A percentile compares a stretch with the other conserved stretches of the same genome.
Conservation (phyloP, 2,329 filamentous ascomycete species). For the Cercospora sp. region DNA sequence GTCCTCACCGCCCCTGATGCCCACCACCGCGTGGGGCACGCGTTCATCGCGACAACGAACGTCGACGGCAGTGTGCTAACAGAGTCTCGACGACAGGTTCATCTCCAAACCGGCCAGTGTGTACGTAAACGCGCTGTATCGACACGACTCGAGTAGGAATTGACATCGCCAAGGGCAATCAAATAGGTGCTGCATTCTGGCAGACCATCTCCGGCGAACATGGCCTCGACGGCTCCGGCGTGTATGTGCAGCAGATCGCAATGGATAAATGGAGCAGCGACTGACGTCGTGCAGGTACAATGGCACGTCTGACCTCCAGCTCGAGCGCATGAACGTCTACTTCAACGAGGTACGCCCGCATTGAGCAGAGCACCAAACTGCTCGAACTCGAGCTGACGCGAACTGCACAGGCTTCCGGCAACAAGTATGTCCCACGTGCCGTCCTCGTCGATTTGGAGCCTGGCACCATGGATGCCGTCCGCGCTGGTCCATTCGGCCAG, state of each 20-base stretch:
- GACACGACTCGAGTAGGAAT: constrained; percentile 28
- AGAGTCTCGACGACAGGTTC: constrained; percentile 68
- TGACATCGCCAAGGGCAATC: constrained; percentile 75
- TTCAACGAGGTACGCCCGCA: constrained; percentile 75
- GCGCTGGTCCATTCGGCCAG: constrained; percentile 95
- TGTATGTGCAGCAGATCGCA: constrained; percentile 63
- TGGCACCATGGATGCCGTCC: constrained; percentile 99
- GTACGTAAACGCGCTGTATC: constrained; percentile 59
- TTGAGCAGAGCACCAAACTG: neutral
- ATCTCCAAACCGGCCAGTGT: constrained; percentile 99
- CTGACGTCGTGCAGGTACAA: constrained; percentile 70
- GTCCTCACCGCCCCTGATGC: constrained; percentile 42
- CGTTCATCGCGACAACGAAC: constrained; percentile 43
- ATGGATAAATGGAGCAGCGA: constrained; percentile 10
- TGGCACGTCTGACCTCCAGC: constrained; percentile 96
- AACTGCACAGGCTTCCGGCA: constrained; percentile 74
- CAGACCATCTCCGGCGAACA: constrained; percentile 68
- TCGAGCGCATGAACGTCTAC: constrained; percentile 99
- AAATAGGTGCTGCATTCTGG: constrained; percentile 99
- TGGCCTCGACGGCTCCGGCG: constrained; percentile 94
- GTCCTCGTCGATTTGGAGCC: constrained; percentile 99
- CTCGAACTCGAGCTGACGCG: constrained; percentile 36
- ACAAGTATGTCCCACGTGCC: constrained; percentile 99
- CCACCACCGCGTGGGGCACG: constrained; percentile 46
- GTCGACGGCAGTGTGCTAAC: constrained; percentile 58